Percentiles rank a stretch among this genome's conserved stretches.
phyloP scores from a whole-genome alignment of 176 grass and related monocot species.

The Rhynchospora tenuis region DNA sequence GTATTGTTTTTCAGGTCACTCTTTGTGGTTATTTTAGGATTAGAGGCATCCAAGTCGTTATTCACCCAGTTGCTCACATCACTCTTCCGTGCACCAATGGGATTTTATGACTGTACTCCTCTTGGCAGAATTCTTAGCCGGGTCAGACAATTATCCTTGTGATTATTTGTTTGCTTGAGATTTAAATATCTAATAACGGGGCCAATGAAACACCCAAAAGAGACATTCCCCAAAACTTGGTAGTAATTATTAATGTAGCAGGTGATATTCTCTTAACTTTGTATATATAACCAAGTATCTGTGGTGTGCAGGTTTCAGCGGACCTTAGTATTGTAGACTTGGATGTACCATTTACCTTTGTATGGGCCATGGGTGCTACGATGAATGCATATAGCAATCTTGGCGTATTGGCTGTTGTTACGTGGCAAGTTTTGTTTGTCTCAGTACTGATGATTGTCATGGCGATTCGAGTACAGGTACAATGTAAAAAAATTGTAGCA shows the following conservation, averaged over 20 bases:
- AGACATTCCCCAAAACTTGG: background rate
- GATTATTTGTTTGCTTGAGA: background rate
- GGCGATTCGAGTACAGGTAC: constrained; percentile 69
- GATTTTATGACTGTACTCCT: constrained; percentile 93
- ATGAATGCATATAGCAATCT: constrained; percentile 72
- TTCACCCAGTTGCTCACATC: constrained; percentile 73
- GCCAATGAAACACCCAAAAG: background rate
- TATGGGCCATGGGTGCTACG: constrained; percentile 42
- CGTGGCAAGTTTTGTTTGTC: constrained; percentile 90
- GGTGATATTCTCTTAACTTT: background rate
- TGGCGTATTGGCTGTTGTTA: constrained; percentile 76
- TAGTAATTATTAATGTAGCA: background rate
- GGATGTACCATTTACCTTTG: constrained; percentile 72
- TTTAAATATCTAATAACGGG: background rate
- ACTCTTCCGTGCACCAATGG: constrained; percentile 77
- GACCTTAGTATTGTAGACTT: constrained; percentile 86
- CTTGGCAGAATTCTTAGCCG: constrained; percentile 82
- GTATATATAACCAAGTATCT: background rate
- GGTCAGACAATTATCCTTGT: constrained; percentile 46
- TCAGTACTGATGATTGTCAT: constrained; percentile 55
- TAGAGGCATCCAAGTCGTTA: constrained; percentile 80
- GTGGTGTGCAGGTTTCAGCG: constrained; percentile 60
- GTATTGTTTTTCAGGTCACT: constrained; percentile 64
- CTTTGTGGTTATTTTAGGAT: constrained; percentile 41
- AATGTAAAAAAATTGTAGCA: background rate